These are phyloP conservation scores for Pseudoneurospora amorphoporcata DNA, from an alignment of 495 filamentous ascomycete species.

Conservation along the genomic window DNA sequence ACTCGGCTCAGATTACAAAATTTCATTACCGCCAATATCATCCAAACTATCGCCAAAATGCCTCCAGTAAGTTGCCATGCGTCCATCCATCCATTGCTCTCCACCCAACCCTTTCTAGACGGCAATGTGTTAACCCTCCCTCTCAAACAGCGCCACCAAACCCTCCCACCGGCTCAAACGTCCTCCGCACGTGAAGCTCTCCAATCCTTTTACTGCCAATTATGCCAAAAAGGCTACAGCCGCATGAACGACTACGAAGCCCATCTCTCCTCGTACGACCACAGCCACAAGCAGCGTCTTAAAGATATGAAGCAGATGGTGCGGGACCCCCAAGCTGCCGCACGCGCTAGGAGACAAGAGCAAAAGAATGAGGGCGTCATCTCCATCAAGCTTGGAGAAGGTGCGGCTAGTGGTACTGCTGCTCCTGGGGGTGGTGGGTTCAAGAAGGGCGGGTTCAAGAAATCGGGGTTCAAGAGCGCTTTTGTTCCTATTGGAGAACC, in stretches of 20 bases:
- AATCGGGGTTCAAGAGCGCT: constrained; percentile 42
- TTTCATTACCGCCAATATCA: too few relatives aligned
- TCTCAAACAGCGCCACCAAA: constrained; percentile 32
- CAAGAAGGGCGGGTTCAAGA: constrained; percentile 46
- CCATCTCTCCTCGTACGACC: constrained; percentile 60
- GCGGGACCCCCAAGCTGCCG: constrained; percentile 44
- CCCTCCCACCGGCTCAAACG: constrained; percentile 53
- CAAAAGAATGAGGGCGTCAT: constrained; percentile 56
- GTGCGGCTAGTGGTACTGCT: constrained; percentile 7
- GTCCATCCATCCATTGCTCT: neutral
- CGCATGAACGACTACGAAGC: constrained; percentile 63
- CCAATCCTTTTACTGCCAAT: constrained; percentile 78
- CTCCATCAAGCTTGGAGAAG: constrained; percentile 44
- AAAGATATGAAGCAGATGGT: constrained; percentile 60
- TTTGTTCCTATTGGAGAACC: constrained; percentile 33
- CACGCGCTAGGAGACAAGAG: constrained; percentile 59
- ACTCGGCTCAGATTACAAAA: neutral
- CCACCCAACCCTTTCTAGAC: constrained; percentile 8
- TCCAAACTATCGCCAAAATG: constrained; percentile 22
- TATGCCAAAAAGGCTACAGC: constrained; percentile 59
- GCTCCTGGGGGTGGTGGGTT: constrained; percentile 30
- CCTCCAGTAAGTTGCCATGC: constrained; percentile 28
- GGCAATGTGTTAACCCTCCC: neutral
- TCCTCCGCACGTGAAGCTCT: constrained; percentile 78
- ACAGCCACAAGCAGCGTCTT: constrained; percentile 55